Percentiles rank a stretch among this genome's conserved stretches.
These are phyloP conservation scores for Aspergillus quadricinctus DNA, from an alignment of 2,329 filamentous ascomycete species.

Conservation along the genomic window DNA sequence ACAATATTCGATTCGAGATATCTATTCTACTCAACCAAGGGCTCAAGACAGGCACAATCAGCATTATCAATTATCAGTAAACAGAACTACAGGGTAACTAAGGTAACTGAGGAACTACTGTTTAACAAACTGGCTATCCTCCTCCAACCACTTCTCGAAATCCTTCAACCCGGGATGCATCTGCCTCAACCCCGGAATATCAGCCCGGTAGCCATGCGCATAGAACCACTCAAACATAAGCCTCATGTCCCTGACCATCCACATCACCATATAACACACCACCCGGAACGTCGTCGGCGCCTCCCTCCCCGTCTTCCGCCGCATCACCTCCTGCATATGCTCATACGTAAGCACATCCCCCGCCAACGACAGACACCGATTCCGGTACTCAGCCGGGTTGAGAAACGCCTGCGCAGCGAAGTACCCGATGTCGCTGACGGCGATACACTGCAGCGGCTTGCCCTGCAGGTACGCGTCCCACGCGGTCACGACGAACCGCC, in stretches of 20 bases:
- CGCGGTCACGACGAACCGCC: constrained; percentile 45
- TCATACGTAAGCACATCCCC: constrained; percentile 50
- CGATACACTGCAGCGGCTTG: constrained; percentile 43
- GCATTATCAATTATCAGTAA: too few relatives aligned
- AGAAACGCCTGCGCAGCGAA: constrained; percentile 50
- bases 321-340: constrained; percentile 44
- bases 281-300: constrained; percentile 38
- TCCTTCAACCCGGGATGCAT: constrained; percentile 45
- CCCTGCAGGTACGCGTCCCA: constrained; percentile 40
- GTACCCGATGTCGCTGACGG: constrained; percentile 48
- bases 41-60: neutral
- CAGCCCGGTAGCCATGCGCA: constrained; percentile 44
- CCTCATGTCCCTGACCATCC: neutral
- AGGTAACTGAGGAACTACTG: too few relatives aligned
- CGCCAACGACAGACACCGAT: constrained; percentile 38
- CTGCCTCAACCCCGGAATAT: constrained; percentile 41
- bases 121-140: constrained; percentile 40
- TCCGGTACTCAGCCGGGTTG: constrained; percentile 41
- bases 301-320: constrained; percentile 42
- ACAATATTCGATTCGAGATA: too few relatives aligned
- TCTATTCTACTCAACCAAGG: too few relatives aligned
- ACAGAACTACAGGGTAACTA: too few relatives aligned
- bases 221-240: constrained; percentile 51
- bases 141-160: constrained; percentile 47
- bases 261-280: constrained; percentile 18